Evolutionary conservation across 2,329 filamentous ascomycete genomes (phyloP).

Genomic region (Immersiporthe knoxdaviesiana): DNA sequence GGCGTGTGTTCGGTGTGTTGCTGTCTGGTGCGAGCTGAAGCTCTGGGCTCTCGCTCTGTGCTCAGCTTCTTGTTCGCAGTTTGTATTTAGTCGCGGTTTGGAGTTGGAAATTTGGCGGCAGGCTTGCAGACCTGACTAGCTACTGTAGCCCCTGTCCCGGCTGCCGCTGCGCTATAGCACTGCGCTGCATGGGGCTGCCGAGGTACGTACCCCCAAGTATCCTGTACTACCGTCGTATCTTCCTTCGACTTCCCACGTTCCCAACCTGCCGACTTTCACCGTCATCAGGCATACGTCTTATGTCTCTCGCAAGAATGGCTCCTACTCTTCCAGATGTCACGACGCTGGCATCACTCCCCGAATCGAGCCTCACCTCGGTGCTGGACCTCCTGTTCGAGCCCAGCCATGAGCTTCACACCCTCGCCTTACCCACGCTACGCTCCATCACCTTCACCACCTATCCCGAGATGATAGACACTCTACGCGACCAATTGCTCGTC

Average conservation of each 20-base stretch:
- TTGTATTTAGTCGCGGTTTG: slow-evolving; percentile 3
- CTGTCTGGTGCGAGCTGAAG: background rate
- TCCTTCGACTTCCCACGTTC: background rate
- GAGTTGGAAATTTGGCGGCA: slow-evolving; percentile 14
- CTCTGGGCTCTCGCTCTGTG: background rate
- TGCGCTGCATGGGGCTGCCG: no score
- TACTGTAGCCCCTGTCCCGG: slow-evolving; percentile 8
- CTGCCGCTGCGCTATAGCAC: no score
- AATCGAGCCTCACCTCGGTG: slow-evolving; percentile 56
- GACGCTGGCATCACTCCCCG: slow-evolving; percentile 58
- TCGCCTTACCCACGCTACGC: slow-evolving; percentile 70
- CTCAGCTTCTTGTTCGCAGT: slow-evolving; percentile 3
- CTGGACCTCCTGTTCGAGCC: slow-evolving; percentile 87
- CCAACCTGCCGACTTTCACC: background rate
- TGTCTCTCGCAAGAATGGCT: slow-evolving; percentile 15
- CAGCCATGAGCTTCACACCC: slow-evolving; percentile 71
- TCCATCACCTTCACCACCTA: slow-evolving; percentile 66
- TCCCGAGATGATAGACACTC: slow-evolving; percentile 65
- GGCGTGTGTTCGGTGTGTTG: background rate
- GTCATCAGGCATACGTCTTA: no score
- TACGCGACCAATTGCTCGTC: slow-evolving; percentile 65
- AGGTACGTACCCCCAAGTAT: background rate
- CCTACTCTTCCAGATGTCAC: slow-evolving; percentile 59
- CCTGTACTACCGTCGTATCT: background rate
- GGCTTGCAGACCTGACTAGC: slow-evolving; percentile 4